Evolutionary conservation across 169 alveolate genomes (phyloP), one percentile per base, ranked within the genome.

Genomic region (Theileria sp.): DNA sequence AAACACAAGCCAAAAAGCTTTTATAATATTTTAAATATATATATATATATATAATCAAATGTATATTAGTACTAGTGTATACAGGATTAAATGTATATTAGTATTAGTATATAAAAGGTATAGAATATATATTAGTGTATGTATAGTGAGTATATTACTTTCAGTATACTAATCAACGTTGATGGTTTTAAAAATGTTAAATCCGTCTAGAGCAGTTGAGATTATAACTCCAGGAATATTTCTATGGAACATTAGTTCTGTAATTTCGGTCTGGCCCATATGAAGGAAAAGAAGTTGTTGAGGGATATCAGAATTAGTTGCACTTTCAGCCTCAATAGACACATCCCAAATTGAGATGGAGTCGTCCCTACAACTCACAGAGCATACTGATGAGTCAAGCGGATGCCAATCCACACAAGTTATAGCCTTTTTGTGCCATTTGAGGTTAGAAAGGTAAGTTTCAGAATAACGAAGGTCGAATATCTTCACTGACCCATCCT

Each of bases 301-400:
- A 7, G 94, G 94, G 13, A 86, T 68, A 17, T 77, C 82, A 1
- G 64, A 21, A 10, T 54, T 9, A 38, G 21, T 21, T 8, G 32
- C 34, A 13, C 60, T 50, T 21, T 74, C 80, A n/a, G 85, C 50
- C 65, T 91, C 94, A 6, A 91, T 92, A 3, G 94, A 91, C 36
- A 86, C 75, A 71, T 91, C 94, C 94, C 94, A 91, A 15, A 91
- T 73, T n/a, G 93, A 80, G 17, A 87, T 77, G 6, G 92, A 87
- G 77, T 87, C 87, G 58, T 91, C 94, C 65, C 89, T 75, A 13
- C 92, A 81, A 49, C 91, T 72, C 23, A 84, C 87, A 32, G 87
- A 67, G 23, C 89, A 77, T 3, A 91, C 94, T 51, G 88, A 83
- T 5, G 93, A 62, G 79, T 91, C 94, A 13, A 76, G 81, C 6